Conservation (phyloP, 371 early-diverging fungal genomes). For the Syncephalis fuscata region DNA sequence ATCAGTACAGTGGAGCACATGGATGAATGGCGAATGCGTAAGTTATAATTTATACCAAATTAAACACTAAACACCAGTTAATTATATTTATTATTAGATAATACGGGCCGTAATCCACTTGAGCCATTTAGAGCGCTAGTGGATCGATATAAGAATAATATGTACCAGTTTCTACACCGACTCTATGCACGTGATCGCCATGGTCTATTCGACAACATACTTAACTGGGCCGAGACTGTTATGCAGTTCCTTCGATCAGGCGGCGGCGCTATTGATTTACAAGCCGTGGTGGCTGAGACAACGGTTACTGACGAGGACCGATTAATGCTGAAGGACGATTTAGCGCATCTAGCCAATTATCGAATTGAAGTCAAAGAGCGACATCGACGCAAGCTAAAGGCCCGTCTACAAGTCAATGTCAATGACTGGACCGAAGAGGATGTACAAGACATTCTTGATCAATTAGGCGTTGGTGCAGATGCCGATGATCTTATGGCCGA, state of each 20-base stretch:
- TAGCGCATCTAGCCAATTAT: not conserved
- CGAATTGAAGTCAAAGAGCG: not conserved
- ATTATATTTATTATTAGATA: not conserved
- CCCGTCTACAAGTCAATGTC: not conserved
- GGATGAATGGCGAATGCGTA: constrained; percentile 6
- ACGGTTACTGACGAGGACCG: not conserved
- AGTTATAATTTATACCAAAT: not conserved
- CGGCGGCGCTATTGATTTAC: too few species aligned
- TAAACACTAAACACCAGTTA: constrained; percentile 2
- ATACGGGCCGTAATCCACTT: not conserved
- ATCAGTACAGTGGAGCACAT: constrained; percentile 28
- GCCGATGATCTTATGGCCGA: not conserved
- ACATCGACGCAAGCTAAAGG: not conserved
- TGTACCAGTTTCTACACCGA: constrained; percentile 38
- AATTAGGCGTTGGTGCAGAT: not conserved
- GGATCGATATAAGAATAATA: constrained; percentile 27
- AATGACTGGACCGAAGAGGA: not conserved
- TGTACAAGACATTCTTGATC: not conserved
- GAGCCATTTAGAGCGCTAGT: constrained; percentile 17
- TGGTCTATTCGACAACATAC: constrained; percentile 16
- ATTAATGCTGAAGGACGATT: not conserved
- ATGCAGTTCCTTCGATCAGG: constrained; percentile 3
- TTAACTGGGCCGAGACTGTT: constrained; percentile 19
- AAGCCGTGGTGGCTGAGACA: too few species aligned
- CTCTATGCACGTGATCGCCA: constrained; percentile 31